phyloP scores from a whole-genome alignment of 2,329 filamentous ascomycete species.

The Verticillium dahliae region DNA sequence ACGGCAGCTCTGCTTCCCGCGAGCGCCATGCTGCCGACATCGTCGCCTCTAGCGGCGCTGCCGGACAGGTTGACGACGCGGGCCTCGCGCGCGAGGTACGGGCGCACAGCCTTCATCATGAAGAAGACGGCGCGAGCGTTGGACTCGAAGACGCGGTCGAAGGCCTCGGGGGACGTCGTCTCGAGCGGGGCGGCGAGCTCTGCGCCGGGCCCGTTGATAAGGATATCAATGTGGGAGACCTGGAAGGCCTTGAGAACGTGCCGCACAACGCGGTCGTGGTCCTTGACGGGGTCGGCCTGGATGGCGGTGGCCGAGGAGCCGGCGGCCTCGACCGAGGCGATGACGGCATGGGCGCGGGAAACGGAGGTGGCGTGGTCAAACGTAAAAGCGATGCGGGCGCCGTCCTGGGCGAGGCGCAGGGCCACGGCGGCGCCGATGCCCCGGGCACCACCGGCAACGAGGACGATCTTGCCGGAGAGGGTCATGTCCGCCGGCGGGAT shows the following conservation, averaged over 20 bases:
- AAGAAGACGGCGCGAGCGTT: conserved; percentile 13
- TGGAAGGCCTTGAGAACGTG: conserved; percentile 12
- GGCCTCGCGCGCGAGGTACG: conserved; percentile 10
- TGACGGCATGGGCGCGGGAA: conserved; percentile 12
- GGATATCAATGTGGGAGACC: conserved; percentile 13
- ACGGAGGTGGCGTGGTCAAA: conserved; percentile 12
- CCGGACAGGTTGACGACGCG: conserved; percentile 16
- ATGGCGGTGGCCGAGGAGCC: conserved; percentile 14
- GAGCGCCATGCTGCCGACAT: conserved; percentile 11
- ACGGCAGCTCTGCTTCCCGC: conserved; percentile 12
- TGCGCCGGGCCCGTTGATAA: conserved; percentile 13
- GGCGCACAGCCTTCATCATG: conserved; percentile 11
- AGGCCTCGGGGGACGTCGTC: conserved; percentile 10
- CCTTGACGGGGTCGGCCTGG: conserved; percentile 13
- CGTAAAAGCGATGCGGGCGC: conserved; percentile 33
- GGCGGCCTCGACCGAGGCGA: conserved; percentile 14
- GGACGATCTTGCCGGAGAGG: conserved; percentile 11
- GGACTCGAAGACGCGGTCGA: conserved; percentile 12
- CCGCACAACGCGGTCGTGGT: conserved; percentile 12
- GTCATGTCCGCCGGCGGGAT: conserved; percentile 11
- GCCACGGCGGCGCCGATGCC: conserved; percentile 55
- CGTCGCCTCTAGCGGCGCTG: conserved; percentile 10
- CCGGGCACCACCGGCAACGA: conserved; percentile 33
- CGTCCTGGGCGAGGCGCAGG: conserved; percentile 46
- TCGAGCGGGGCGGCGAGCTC: conserved; percentile 11